A percentile compares a stretch with the other conserved stretches of the same genome.
phyloP scores from a whole-genome alignment of 192 early-diverging fungal genomes.

The Cetraspora pellucida region DNA sequence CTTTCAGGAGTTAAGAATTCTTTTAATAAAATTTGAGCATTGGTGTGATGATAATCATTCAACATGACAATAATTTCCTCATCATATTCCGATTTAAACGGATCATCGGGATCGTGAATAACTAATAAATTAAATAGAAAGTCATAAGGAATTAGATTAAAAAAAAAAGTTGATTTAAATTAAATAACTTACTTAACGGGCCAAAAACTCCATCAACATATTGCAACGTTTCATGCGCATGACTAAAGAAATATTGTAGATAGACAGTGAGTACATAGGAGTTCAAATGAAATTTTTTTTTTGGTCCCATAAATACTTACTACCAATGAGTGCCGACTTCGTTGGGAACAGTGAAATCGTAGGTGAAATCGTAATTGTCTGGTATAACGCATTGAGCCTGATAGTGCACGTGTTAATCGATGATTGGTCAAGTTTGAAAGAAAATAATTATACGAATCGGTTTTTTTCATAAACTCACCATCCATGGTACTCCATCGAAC shows the following conservation, averaged over 20 bases:
- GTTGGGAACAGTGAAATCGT: constrained; percentile 43
- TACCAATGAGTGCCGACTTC: constrained; percentile 55
- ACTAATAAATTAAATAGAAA: constrained; percentile 36
- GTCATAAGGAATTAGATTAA: constrained; percentile 27
- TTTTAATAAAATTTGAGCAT: constrained; percentile 41
- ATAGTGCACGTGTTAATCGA: constrained; percentile 34
- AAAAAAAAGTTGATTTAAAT: constrained; percentile 34
- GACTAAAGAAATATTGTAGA: constrained; percentile 38
- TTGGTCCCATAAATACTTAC: constrained; percentile 35
- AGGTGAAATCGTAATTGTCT: constrained; percentile 43
- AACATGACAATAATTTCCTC: constrained; percentile 49
- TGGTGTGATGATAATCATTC: constrained; percentile 44
- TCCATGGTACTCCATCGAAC: constrained; percentile 35
- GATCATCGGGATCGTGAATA: constrained; percentile 42
- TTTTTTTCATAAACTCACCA: constrained; percentile 34
- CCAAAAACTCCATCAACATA: constrained; percentile 44
- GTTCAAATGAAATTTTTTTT: constrained; percentile 30
- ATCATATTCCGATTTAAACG: constrained; percentile 41
- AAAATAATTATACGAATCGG: constrained; percentile 33
- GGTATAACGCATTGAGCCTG: constrained; percentile 45
- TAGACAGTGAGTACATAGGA: constrained; percentile 31
- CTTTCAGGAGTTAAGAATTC: constrained; percentile 37
- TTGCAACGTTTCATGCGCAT: constrained; percentile 45
- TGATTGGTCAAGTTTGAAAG: constrained; percentile 34
- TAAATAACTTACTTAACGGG: constrained; percentile 36